phyloP scores from a whole-genome alignment of 805 yeast species.

The Pichia rugopelliculosa region DNA sequence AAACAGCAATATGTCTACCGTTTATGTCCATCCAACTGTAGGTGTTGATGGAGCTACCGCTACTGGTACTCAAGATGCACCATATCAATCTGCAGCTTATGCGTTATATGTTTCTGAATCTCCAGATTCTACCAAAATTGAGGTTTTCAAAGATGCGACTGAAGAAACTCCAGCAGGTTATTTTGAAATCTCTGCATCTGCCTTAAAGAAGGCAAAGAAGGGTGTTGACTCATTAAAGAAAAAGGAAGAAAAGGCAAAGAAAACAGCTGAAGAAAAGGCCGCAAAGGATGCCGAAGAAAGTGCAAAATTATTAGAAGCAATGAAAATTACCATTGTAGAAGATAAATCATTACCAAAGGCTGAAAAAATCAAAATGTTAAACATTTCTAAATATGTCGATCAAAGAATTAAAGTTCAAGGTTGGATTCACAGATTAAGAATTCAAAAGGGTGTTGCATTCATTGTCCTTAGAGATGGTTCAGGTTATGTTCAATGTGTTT shows the following conservation, averaged over 20 bases:
- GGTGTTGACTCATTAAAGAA: conserved; percentile 90
- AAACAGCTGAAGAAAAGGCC: conserved; percentile 44
- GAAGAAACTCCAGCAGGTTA: conserved; percentile 51
- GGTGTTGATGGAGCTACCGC: conserved; percentile 59
- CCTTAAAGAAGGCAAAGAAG: conserved; percentile 91
- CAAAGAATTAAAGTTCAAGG: conserved; percentile 74
- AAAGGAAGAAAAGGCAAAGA: conserved; percentile 61
- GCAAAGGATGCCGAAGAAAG: conserved; percentile 63
- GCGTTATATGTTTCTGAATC: conserved; percentile 51
- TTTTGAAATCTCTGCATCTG: conserved; percentile 79
- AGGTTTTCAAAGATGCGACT: conserved; percentile 45
- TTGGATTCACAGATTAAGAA: conserved; percentile 93
- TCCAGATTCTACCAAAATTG: conserved; percentile 42
- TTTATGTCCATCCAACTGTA: conserved; percentile 57
- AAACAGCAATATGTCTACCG: conserved; percentile 2
- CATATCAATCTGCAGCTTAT: conserved; percentile 77
- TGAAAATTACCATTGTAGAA: conserved; percentile 67
- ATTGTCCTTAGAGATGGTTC: conserved; percentile 92
- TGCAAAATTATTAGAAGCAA: conserved; percentile 67
- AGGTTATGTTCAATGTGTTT: conserved; percentile 81
- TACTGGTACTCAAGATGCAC: conserved; percentile 59
- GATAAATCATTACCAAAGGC: conserved; percentile 72
- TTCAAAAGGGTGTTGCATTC: conserved; percentile 88
- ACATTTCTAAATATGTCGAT: conserved; percentile 49
- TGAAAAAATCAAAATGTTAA: conserved; percentile 53